phyloP scores from a whole-genome alignment of 805 yeast species.

The Pichia manshurica region DNA sequence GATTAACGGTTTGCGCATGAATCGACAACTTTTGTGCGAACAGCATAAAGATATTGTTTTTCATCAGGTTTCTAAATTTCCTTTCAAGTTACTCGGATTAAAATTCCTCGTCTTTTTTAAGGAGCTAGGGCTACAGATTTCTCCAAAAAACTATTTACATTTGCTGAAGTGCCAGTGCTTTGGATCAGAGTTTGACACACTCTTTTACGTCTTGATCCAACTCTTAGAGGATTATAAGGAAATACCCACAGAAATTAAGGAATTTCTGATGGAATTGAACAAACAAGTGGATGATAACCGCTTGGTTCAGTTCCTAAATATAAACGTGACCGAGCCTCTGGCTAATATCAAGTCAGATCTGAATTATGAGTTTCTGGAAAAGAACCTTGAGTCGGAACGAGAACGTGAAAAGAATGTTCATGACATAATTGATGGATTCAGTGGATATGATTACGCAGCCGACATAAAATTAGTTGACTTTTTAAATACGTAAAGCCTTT shows the following conservation, averaged over 20 bases:
- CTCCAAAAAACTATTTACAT: conserved; percentile 14
- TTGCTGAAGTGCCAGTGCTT: conserved; percentile 19
- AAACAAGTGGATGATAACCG: conserved; percentile 13
- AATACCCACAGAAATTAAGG: conserved; percentile 2
- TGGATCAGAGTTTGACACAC: conserved; percentile 25
- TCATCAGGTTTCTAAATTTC: conserved; percentile 16
- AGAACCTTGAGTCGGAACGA: conserved; percentile 12
- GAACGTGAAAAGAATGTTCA: conserved; percentile 16
- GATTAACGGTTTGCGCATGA: conserved; percentile 9
- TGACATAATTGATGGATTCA: conserved; percentile 10
- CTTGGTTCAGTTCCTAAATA: neutral
- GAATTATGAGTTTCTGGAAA: conserved; percentile 13
- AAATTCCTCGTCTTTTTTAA: conserved; percentile 12
- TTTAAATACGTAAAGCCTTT: neutral
- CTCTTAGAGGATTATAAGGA: conserved; percentile 10
- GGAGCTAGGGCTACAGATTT: conserved; percentile 8
- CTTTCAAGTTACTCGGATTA: conserved; percentile 19
- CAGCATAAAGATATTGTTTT: conserved; percentile 18
- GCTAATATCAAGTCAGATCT: conserved; percentile 9
- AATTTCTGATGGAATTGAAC: conserved; percentile 11
- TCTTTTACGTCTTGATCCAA: conserved; percentile 17
- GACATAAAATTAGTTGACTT: conserved; percentile 24
- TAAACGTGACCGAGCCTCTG: neutral
- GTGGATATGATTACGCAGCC: conserved; percentile 11
- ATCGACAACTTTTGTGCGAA: conserved; percentile 9